Base-by-base conservation (phyloP, 371 early-diverging fungal genomes). In the Mortierella sp. region DNA sequence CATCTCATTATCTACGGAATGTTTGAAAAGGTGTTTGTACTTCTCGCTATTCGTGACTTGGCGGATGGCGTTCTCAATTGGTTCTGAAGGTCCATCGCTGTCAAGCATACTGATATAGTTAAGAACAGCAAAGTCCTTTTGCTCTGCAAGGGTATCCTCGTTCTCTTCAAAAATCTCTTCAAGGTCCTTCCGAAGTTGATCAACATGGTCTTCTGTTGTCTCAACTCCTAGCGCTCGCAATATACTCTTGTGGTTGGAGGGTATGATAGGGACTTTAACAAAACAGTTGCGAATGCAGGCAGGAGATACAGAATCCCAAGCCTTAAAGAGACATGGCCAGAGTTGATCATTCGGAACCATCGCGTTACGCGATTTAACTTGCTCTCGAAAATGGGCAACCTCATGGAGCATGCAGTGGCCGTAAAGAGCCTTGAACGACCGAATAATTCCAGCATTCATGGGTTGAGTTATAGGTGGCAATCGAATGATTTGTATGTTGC, bases 281-380 rank as follows among this genome's bases (percentile, higher is more conserved):
- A 56, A 68, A 13, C 62, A 61, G 32, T 32, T 43, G 28, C 56
- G 47, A 45, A 68, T 61, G 32, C 23, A 55, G 12, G 17, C 45
- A 1, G 55, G 47, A 2, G 57, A 22, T 2, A 68, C 61, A 9
- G 31, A 28, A 13, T 56, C 12, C 69, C 69, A 68, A 2, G 62
- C n/a, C 19, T 35, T 19, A 1, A 15, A 29, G n/a, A 68, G 37
- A 43, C n/a, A 31, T 2, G 62, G n/a, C 69, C 69, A 68, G 1
- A 61, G 69, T 3, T 8, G 13, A 8, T 32, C 32, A 26, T 40
- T 42, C 4, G 29, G 61, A n/a, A 32, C 15, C 7, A 29, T 4
- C 2, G 37, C 37, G 17, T 45, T 29, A 13, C 4, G n/a, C 6
- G 5, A 1, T 17, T 28, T 2, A 8, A 35, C 12, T 37, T n/a